Base-by-base conservation (phyloP, 2,329 filamentous ascomycete genomes). In the Exophiala xenobiotica region DNA sequence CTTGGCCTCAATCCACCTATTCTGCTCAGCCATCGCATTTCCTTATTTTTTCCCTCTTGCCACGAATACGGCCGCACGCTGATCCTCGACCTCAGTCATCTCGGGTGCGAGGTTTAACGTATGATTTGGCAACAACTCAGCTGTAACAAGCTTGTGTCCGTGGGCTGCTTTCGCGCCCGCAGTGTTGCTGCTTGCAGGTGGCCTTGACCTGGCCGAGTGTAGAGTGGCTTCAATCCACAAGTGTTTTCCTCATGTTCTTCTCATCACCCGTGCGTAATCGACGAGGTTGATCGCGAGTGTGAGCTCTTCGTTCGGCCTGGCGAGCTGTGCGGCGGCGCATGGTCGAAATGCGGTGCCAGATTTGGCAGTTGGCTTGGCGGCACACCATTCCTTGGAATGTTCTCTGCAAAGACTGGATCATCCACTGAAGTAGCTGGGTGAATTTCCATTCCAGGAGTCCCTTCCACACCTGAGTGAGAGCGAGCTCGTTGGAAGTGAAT, bases 331-430 rank as follows among this genome's bases (percentile, higher is more conserved):
- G 61, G 60, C 22, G 72, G 69, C 3, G 65, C 68, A 58, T 74
- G 67, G 38, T 72, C 68, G 54, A 75, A 75, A 55, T 69, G 68
- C 1, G 73, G 73, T 37, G 69, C 65, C 6, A 75, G 58, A 27
- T 72, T 69, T 3, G 73, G 71, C 49, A 74, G 73, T 56, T 77
- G 74, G 49, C 73, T 76, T 1, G 73, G 74, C 24, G 74, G 73
- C 2, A 67, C 63, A 23, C 66, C 66, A 24, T 65, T 67, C 2
- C 65, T 58, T 2, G 63, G 47, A 6, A 65, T 61, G 45, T 70
- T 66, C 22, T 73, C 63, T 4, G 60, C 66, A 49, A 76, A 64
- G 19, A 76, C 64, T n/a, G 68, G 72, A 54, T 76, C 74, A 46
- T 75, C 70, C 3, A 68, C 63, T 6, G 67, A 65, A 7, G 74